Base-by-base conservation (phyloP, 2,329 filamentous ascomycete genomes). In the Pseudogymnoascus sp. region DNA sequence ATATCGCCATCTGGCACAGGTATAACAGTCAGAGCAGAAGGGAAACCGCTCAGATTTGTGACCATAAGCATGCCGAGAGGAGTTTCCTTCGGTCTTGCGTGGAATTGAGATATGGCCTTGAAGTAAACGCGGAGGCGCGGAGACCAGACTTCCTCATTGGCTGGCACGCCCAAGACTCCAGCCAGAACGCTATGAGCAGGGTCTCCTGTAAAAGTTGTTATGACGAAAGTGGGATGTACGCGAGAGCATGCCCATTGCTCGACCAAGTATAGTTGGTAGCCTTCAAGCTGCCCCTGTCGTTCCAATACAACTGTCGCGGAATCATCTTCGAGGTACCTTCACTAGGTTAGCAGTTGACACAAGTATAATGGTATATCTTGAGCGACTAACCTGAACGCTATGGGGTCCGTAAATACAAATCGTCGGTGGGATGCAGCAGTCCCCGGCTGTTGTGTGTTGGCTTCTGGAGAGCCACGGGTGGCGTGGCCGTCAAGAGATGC, bases 211-310 rank as follows among this genome's bases (percentile, higher is more conserved):
- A 94, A 97, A 2, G 92, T 96, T 41, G 89, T 89, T 65, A 97
- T 95, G 58, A 96, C 84, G 65, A 96, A 89, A 14, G 93, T 97
- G 0, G 93, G 93, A 64, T 95, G 91, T 61, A 86, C 82, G 59
- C 94, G 85, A 11, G 93, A 97, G 74, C 92, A 97, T 5, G 91
- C 91, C 94, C 94, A 99, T 79, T 99, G 94, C 73, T 97, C 94
- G 65, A 97, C 91, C 14, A 97, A 77, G 74, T 97, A 97, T 64
- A 93, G 80, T 73, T 97, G 92, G 74, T 97, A 97, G 66, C 93
- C 93, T 63, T 83, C 77, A 5, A 99, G 80, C 58, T 82, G 78
- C 58, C 81, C 80, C 61, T 85, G 84, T 60, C 88, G 86, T 67
- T 92, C 84, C 65, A 96, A 79, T 6, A 96, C 85, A 2, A 79